Percentiles rank a stretch among this genome's conserved stretches.
phyloP scores from a whole-genome alignment of 768 basidiomycete species.

The Naganishia vishniacii region DNA sequence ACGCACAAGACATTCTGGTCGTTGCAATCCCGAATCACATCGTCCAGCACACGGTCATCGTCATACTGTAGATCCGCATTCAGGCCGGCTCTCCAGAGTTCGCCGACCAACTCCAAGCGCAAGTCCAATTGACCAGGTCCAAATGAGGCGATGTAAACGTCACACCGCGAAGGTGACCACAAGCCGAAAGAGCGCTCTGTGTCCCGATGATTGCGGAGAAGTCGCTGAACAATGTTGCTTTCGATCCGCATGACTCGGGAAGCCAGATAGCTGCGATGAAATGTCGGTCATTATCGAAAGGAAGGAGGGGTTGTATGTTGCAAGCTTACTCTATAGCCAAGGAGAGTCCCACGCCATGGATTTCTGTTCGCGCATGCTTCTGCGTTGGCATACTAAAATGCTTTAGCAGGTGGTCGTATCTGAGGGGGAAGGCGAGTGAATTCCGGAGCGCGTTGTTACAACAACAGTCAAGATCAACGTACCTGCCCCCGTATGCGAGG shows the following conservation, averaged over 20 bases:
- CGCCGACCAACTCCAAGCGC: constrained; percentile 38
- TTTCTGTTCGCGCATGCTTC: constrained; percentile 32
- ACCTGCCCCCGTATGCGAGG: constrained; percentile 44
- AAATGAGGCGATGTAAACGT: constrained; percentile 43
- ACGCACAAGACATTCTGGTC: constrained; percentile 46
- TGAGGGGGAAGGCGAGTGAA: no score
- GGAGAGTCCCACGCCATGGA: constrained; percentile 44
- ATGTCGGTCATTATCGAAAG: no score
- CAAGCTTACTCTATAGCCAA: constrained; percentile 43
- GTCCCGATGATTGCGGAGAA: constrained; percentile 41
- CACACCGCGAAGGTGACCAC: constrained; percentile 42
- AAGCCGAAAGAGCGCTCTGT: constrained; percentile 30
- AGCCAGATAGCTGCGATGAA: constrained; percentile 39
- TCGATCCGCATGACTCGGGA: constrained; percentile 40
- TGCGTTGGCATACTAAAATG: constrained; percentile 42
- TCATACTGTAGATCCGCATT: constrained; percentile 46
- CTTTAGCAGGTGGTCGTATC: constrained; percentile 42
- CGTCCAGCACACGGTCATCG: constrained; percentile 40
- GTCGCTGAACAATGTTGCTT: constrained; percentile 32
- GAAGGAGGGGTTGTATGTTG: no score
- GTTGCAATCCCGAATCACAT: constrained; percentile 40
- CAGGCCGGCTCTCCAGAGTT: constrained; percentile 45
- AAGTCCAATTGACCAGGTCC: constrained; percentile 36
- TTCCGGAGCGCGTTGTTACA: no score
- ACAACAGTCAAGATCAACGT: neutral